These are phyloP conservation scores for Boletus rubescentipes DNA, from an alignment of 768 basidiomycete genomes.

Conservation along the genomic window DNA sequence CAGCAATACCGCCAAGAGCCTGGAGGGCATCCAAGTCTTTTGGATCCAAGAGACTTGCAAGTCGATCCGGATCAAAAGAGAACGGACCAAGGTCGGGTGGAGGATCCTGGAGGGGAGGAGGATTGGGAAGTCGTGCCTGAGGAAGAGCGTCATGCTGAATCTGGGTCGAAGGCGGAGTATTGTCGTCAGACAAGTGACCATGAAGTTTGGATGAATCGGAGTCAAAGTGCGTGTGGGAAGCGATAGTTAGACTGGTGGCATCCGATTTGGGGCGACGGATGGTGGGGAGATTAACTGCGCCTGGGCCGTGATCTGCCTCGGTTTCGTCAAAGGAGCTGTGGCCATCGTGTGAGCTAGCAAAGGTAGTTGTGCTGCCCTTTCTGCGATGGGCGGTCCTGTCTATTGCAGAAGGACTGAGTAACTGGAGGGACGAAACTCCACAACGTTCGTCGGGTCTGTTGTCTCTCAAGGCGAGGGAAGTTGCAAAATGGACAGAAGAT, in stretches of 20 bases:
- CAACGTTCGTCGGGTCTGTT: constrained; percentile 62
- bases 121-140: constrained; percentile 13
- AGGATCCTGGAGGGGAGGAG: constrained; percentile 37
- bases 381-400: constrained; percentile 43
- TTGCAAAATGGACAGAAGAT: constrained; percentile 59
- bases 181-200: constrained; percentile 1
- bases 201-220: constrained; percentile 33
- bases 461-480: constrained; percentile 59
- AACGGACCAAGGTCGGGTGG: constrained; percentile 68
- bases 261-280: constrained; percentile 38
- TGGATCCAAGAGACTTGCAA: constrained; percentile 88
- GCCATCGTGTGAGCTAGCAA: constrained; percentile 42
- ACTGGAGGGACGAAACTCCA: constrained; percentile 50
- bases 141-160: constrained; percentile 24
- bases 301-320: constrained; percentile 45
- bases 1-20: constrained; percentile 67
- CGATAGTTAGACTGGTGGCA: constrained; percentile 33
- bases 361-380: constrained; percentile 58
- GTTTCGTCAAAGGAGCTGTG: constrained; percentile 42
- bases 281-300: constrained; percentile 25
- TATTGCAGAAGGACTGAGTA: constrained; percentile 45
- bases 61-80: constrained; percentile 63
- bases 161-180: constrained; percentile 16
- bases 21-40: constrained; percentile 70
- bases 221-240: constrained; percentile 40